Conservation (phyloP, 129 eudicot genomes). For the Ambrosia trifida region DNA sequence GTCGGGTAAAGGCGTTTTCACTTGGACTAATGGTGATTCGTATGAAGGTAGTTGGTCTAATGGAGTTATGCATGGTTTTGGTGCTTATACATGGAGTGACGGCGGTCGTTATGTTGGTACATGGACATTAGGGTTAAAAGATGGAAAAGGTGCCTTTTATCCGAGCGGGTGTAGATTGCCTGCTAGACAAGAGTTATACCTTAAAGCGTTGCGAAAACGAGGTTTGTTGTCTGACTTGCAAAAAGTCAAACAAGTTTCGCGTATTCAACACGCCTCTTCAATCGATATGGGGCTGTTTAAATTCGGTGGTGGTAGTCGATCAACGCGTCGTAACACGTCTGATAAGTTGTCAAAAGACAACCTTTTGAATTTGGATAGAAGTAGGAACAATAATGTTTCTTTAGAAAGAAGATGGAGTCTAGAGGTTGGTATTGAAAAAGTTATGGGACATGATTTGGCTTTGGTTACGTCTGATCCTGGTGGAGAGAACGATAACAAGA, state of each 20-base stretch:
- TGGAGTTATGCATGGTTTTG: constrained; percentile 85
- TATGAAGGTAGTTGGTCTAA: constrained; percentile 84
- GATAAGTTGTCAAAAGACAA: constrained; percentile 37
- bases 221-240: constrained; percentile 69
- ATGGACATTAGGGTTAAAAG: constrained; percentile 89
- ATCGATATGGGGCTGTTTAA: constrained; percentile 78
- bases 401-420: constrained; percentile 92
- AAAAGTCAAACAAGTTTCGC: constrained; percentile 73
- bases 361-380: constrained; percentile 36
- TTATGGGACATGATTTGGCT: constrained; percentile 61
- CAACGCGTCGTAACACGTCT: constrained; percentile 45
- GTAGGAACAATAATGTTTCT: constrained; percentile 56
- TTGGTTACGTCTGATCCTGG: constrained; percentile 47
- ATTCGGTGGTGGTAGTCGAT: constrained; percentile 52
- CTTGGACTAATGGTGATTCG: constrained; percentile 81
- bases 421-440: constrained; percentile 82
- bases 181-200: constrained; percentile 61
- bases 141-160: constrained; percentile 86
- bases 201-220: constrained; percentile 71
- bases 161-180: constrained; percentile 63
- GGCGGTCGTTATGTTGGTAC: constrained; percentile 84
- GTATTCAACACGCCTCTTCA: constrained; percentile 81
- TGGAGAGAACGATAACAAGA: constrained; percentile 41
- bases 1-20: constrained; percentile 77
- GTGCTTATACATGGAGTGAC: constrained; percentile 82